Conservation (phyloP, 176 grass and related monocot species). For the Pharus latifolius region DNA sequence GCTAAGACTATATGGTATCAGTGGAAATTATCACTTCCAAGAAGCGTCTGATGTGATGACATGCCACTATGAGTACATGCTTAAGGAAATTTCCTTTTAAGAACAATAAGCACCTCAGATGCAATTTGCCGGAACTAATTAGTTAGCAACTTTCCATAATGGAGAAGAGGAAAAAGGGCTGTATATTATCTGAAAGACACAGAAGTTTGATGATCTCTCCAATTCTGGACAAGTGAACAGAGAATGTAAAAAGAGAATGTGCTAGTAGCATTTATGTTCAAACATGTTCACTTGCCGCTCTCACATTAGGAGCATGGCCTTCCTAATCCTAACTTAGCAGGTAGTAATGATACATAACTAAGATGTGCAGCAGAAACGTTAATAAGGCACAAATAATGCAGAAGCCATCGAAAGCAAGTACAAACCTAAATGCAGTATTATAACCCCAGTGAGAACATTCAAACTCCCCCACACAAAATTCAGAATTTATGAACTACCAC, state of each 20-base stretch:
- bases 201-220: background rate
- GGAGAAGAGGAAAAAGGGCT: background rate
- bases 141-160: background rate
- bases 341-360: background rate
- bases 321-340: slow-evolving; percentile 2
- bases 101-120: background rate
- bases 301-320: background rate
- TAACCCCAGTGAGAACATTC: too few relatives aligned
- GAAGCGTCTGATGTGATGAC: background rate
- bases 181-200: background rate
- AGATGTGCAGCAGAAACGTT: background rate
- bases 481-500: background rate
- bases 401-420: background rate
- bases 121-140: background rate
- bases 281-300: background rate
- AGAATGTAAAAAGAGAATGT: background rate
- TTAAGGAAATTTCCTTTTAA: background rate
- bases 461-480: background rate
- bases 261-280: background rate
- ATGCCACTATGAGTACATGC: background rate
- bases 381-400: background rate
- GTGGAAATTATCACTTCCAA: background rate
- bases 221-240: background rate
- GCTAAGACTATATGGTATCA: background rate
- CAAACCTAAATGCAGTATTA: too few relatives aligned